Base-by-base conservation (phyloP, 2,329 filamentous ascomycete genomes). In the Arthrocladium fulminans region DNA sequence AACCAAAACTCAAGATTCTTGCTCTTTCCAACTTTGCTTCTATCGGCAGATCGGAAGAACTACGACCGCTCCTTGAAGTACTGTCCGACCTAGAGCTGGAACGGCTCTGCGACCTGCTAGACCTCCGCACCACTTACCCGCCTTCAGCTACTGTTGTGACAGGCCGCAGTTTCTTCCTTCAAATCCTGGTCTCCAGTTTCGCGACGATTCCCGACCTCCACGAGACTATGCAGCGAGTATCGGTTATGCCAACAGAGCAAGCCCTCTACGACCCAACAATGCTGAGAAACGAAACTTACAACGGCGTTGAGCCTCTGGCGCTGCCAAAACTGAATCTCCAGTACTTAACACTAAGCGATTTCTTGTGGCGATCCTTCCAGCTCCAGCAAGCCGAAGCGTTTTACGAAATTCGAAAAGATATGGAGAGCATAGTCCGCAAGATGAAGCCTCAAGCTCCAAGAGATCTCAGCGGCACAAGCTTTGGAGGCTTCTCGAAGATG, bases 281-380 rank as follows among this genome's bases (percentile, higher is more conserved):
- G 46, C 67, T 89, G 48, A 80, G 88, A 50, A 90, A 90, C 49
- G 89, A 96, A 59, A 75, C 74, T 6, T 97, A 96, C 59, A 84
- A 95, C 63, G 89, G 89, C 22, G 88, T 87, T 20, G 80, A 80
- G 41, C 89, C 92, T 3, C 73, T 98, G 50, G 87, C 92, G 2
- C 80, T 98, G 37, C 92, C 92, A 2, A 98, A 98, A 64, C 69
- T 97, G 39, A 98, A 96, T 59, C 72, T 98, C 23, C 92, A 98
- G 62, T 98, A 98, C 65, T 74, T 98, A 12, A 94, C 89, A 2
- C 80, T 95, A 44, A 88, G 88, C 2, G 92, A 98, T 65, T 98
- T 98, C 59, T 70, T 98, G n/a, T 98, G 89, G 88, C 80, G 94
- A 53, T 88, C 90, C 0, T 83, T 97, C 60, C 76, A 94, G 12